Base-by-base conservation (phyloP, 345 rosid species). In the Ceriops decandra region DNA sequence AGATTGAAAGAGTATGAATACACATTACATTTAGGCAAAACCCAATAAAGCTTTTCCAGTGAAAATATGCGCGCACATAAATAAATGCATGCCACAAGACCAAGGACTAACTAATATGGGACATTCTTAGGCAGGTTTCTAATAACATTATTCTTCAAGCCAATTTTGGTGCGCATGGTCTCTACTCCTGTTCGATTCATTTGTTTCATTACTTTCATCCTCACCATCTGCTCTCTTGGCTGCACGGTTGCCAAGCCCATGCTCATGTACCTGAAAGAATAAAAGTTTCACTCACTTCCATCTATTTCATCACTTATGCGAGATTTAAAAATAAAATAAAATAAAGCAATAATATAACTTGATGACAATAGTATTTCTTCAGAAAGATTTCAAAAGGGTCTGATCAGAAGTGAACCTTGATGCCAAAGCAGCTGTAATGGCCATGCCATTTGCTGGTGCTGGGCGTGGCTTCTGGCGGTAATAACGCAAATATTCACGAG, bases 381-480 rank as follows among this genome's bases (percentile, higher is more conserved):
- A 17, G 24, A 7, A 30, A 51, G n/a, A 49, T 47, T 47, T 28
- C 10, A 27, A 6, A 20, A 35, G 36, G 1, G 28, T 3, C 1
- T 5, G 49, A 35, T 17, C 11, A 10, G 52, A 52, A 58, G 74
- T 68, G 59, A 52, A 91, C 99, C 96, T 87, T 31, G 97, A 83
- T 27, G 97, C 86, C 62, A 95, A 60, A 17, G 95, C 84, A 46
- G 92, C 87, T 30, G 87, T 63, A 33, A 88, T 80, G 64, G 89
- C 93, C 57, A 57, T 72, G 68, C 76, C 65, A 79, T 81, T 64
- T 21, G 78, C 79, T 1, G 88, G 84, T 30, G 93, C 77, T 64
- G 97, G 97, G 21, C 85, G 97, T 3, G 98, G 98, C 79, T 88
- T 90, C 80, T 95, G 99, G 64, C 86, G 90, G 66, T 95, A 95